Percentiles rank a stretch among this genome's conserved stretches.
Evolutionary conservation across 163 green algal genomes (phyloP).

Genomic region (Scenedesmus sp.): DNA sequence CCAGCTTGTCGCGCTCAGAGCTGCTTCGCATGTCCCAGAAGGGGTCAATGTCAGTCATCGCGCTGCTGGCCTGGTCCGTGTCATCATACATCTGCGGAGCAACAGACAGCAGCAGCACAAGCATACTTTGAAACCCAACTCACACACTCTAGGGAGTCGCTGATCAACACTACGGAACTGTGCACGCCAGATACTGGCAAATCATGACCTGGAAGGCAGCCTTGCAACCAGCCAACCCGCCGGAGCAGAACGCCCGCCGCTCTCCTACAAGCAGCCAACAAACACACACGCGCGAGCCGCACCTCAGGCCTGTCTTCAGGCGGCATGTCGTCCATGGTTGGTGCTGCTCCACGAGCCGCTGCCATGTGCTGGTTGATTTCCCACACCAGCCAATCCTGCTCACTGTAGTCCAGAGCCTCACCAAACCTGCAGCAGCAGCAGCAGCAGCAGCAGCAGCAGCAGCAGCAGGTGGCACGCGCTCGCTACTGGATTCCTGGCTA

Average conservation of each 20-base stretch:
- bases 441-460: not conserved
- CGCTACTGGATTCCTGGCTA: too few relatives aligned
- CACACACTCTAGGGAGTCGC: too few relatives aligned
- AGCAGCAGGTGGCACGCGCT: not conserved
- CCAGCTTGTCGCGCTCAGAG: not conserved
- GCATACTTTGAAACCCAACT: not conserved
- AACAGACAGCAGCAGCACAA: not conserved
- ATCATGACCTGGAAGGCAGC: too few relatives aligned
- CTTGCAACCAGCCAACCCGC: not conserved
- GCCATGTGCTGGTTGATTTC: conserved; percentile 80
- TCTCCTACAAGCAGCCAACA: not conserved
- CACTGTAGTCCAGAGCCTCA: conserved; percentile 71
- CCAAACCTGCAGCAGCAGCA: conserved; percentile 62
- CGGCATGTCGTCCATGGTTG: conserved; percentile 36
- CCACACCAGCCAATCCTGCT: conserved; percentile 85
- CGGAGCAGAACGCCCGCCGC: not conserved
- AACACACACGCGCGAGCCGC: not conserved
- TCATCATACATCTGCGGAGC: conserved; percentile 46
- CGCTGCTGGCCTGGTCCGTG: conserved; percentile 15
- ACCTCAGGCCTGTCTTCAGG: conserved; percentile 38
- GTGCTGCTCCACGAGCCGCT: conserved; percentile 65
- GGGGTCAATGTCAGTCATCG: conserved; percentile 43
- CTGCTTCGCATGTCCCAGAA: conserved; percentile 51
- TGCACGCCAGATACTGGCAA: too few relatives aligned
- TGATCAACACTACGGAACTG: too few relatives aligned